Base-by-base conservation (phyloP, 2,329 filamentous ascomycete genomes). In the Knufia petricola region DNA sequence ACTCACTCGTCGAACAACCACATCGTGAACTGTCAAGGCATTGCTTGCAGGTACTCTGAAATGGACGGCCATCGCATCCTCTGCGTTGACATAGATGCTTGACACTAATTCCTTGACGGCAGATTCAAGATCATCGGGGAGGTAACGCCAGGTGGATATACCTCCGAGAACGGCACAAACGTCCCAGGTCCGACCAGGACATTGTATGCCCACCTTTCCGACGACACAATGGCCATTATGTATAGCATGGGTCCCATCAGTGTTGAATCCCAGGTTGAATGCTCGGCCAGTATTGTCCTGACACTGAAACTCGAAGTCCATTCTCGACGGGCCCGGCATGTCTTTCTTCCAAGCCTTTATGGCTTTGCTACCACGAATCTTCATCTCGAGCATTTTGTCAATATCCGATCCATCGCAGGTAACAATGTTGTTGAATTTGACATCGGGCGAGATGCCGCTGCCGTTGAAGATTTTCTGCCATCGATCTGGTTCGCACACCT, bases 251-350 rank as follows among this genome's bases (percentile, higher is more conserved):
- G 57, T 54, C 1, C 66, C 67, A 6, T 56, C 49, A 41, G 65
- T 60, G 44, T 66, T 57, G 9, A 70, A 53, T 1, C 51, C 55
- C 3, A 69, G 56, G 7, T 67, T 50, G 38, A 70, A 58, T 2
- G 49, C 39, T 9, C 61, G 54, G n/a, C 58, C 59, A 7, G 55
- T 36, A 15, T 59, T 61, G 6, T 59, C 62, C 17, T 59, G 59
- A 45, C 68, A 70, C 26, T 67, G 61, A 28, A 66, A 69, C 40
- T 70, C 67, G 39, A 68, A 70, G 3, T 45, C 54, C 3, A 68
- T 50, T 7, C 48, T 46, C 17, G 24, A 37, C 2, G 46, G 40
- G 19, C 41, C 42, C 9, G 56, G 52, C 3, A 28, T 3, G 9
- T 46, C 19, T 36, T 21, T 32, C 17, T 36, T 20, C 38, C 37